Evolutionary conservation across 148 eudicot species (phyloP).

Genomic region (Persicaria maculosa): DNA sequence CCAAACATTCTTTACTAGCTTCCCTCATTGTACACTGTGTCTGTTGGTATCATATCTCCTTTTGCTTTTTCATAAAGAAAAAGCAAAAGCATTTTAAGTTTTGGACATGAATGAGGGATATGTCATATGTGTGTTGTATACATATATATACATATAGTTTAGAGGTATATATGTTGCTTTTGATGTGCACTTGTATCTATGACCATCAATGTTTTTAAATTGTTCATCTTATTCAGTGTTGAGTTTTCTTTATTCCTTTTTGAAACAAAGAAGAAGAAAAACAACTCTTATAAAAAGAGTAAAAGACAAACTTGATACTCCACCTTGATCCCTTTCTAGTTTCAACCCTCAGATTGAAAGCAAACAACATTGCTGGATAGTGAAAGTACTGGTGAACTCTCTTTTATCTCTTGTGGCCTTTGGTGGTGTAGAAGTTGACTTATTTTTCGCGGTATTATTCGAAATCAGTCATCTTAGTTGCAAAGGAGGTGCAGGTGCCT

Average conservation of each 20-base stretch:
- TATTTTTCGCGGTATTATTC: not conserved
- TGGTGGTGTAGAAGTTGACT: not conserved
- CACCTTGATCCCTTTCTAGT: not conserved
- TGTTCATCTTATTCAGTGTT: conserved; percentile 11
- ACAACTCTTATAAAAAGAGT: not conserved
- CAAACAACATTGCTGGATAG: not conserved
- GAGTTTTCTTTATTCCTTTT: not conserved
- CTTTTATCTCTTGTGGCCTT: not conserved
- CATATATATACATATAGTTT: not conserved
- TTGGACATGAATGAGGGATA: not conserved
- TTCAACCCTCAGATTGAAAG: no score
- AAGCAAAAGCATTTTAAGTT: conserved; percentile 10
- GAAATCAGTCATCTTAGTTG: not conserved
- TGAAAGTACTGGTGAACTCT: not conserved
- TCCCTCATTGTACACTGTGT: not conserved
- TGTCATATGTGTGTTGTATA: no score
- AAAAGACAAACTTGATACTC: not conserved
- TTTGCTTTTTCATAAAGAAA: not conserved
- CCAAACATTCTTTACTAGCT: conserved; percentile 7
- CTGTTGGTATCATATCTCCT: conserved; percentile 11
- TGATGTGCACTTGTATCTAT: not conserved
- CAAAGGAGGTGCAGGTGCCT: not conserved
- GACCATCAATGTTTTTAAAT: not conserved
- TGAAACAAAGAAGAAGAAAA: not conserved
- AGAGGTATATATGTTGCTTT: conserved; percentile 8